Conservation (phyloP, 768 basidiomycete species). For the Lentinula guzmanii region DNA sequence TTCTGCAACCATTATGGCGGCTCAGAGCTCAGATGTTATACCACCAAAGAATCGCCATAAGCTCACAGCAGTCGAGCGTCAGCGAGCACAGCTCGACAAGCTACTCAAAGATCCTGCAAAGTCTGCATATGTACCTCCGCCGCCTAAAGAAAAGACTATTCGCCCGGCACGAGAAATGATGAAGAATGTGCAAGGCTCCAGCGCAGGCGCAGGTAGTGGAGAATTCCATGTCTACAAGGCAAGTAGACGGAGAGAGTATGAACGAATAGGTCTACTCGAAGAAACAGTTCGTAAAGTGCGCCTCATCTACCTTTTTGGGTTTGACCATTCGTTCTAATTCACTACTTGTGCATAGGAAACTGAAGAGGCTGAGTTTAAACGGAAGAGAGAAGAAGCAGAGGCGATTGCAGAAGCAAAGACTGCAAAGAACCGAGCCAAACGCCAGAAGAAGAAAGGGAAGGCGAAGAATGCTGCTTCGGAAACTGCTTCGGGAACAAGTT, state of each 20-base stretch:
- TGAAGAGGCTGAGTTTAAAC: constrained; percentile 68
- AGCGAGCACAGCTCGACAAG: constrained; percentile 68
- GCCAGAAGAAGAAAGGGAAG: constrained; percentile 87
- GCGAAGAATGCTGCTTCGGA: constrained; percentile 36
- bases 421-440: constrained; percentile 89
- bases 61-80: constrained; percentile 46
- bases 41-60: constrained; percentile 38
- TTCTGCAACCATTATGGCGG: not conserved
- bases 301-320: constrained; percentile 1
- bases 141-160: constrained; percentile 78
- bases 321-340: not conserved
- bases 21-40: constrained; percentile 6
- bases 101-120: constrained; percentile 88
- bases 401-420: constrained; percentile 80
- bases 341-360: no score
- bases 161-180: constrained; percentile 90
- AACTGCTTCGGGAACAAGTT: not conserved
- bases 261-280: constrained; percentile 86
- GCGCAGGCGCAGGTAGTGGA: constrained; percentile 94
- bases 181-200: constrained; percentile 98
- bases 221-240: constrained; percentile 99
- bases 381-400: constrained; percentile 64
- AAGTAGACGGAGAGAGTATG: constrained; percentile 88
- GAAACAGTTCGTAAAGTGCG: constrained; percentile 73
- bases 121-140: constrained; percentile 70